Percentiles rank a stretch among this genome's conserved stretches.
Evolutionary conservation across 2,329 filamentous ascomycete species (phyloP).

Genomic region (Diatrype stigma): DNA sequence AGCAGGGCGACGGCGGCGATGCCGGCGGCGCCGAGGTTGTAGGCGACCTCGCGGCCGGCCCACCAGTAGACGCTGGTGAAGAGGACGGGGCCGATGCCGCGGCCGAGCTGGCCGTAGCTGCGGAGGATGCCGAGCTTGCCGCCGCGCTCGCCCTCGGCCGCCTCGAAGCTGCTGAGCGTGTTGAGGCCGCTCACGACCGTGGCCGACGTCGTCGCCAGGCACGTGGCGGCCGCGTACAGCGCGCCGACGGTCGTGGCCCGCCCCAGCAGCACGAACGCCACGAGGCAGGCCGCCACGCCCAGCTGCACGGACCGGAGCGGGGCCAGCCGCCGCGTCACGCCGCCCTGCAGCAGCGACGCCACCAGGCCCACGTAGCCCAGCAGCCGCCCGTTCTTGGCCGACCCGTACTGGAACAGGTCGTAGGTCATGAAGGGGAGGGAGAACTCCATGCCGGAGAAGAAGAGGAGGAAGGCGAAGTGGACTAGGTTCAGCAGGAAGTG

Average conservation of each 20-base stretch:
- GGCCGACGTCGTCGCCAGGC: conserved; percentile 84
- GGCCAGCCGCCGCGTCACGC: conserved; percentile 79
- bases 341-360: conserved; percentile 87
- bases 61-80: conserved; percentile 99
- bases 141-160: conserved; percentile 72
- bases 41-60: conserved; percentile 85
- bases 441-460: conserved; percentile 98
- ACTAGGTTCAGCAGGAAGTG: conserved; percentile 77
- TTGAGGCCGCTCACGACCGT: conserved; percentile 95
- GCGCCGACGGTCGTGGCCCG: conserved; percentile 62
- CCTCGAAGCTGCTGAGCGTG: conserved; percentile 87
- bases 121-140: conserved; percentile 81
- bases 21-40: conserved; percentile 72
- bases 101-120: conserved; percentile 78
- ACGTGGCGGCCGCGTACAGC: conserved; percentile 77
- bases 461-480: conserved; percentile 88
- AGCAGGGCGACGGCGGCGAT: conserved; percentile 70
- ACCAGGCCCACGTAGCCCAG: conserved; percentile 89
- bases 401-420: conserved; percentile 80
- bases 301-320: conserved; percentile 75
- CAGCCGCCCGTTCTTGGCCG: conserved; percentile 75
- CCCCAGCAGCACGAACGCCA: conserved; percentile 76
- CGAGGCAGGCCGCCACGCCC: conserved; percentile 72
- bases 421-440: conserved; percentile 97
- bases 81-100: conserved; percentile 79